Evolutionary conservation across 768 basidiomycete species (phyloP).

Genomic region (Russula earlei): DNA sequence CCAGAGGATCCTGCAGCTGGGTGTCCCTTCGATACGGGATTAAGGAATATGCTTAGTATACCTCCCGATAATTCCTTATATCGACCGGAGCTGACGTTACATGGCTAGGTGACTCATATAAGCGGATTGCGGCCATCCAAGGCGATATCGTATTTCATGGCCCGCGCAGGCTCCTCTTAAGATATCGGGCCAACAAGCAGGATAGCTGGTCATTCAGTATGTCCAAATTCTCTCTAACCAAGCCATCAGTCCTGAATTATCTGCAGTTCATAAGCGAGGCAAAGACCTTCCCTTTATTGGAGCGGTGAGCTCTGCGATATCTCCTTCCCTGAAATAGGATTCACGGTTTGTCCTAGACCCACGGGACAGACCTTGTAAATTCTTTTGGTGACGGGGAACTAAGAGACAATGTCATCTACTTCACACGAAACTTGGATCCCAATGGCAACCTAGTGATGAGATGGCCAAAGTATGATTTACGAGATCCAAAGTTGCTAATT

Average conservation of each 20-base stretch:
- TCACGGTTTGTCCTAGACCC: not conserved
- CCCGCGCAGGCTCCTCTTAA: constrained; percentile 10
- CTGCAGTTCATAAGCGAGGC: constrained; percentile 7
- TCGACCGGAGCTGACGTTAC: not conserved
- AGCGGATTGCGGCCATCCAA: constrained; percentile 19
- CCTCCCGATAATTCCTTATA: not conserved
- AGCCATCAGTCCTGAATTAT: not conserved
- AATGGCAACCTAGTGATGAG: not conserved
- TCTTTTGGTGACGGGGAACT: not conserved
- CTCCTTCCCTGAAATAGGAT: not conserved
- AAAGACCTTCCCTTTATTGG: constrained; percentile 4
- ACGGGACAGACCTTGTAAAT: constrained; percentile 5
- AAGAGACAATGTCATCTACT: constrained; percentile 6
- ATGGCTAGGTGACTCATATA: constrained; percentile 16
- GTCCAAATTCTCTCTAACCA: not conserved
- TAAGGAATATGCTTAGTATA: not conserved
- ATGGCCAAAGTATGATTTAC: constrained; percentile 7
- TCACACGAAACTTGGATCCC: constrained; percentile 5
- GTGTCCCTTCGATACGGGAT: constrained; percentile 21
- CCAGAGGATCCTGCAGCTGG: constrained; percentile 20
- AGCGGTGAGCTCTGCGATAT: not conserved
- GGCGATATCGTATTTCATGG: constrained; percentile 15
- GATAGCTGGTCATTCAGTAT: constrained; percentile 8
- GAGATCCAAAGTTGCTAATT: not conserved
- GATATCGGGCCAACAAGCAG: constrained; percentile 4